phyloP scores from a whole-genome alignment of 768 basidiomycete genomes.

The Lactarius hengduanensis region DNA sequence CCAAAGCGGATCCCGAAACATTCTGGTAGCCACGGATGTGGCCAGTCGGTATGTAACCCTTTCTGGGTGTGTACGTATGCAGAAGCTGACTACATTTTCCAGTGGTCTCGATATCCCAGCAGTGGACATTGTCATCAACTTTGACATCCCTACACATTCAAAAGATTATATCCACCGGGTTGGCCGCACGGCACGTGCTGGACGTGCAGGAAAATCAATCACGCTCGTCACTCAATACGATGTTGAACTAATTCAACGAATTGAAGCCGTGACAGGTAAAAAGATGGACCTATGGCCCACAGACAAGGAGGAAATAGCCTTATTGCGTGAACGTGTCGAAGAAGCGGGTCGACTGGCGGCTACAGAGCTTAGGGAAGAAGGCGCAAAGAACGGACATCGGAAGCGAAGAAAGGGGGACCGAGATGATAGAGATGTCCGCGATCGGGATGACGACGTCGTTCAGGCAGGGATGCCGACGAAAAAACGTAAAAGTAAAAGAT shows the following conservation, averaged over 20 bases:
- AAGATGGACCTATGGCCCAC: conserved; percentile 88
- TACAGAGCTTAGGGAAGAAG: conserved; percentile 79
- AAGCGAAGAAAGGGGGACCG: conserved; percentile 50
- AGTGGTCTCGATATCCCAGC: conserved; percentile 95
- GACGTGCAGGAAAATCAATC: conserved; percentile 94
- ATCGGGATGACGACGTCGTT: conserved; percentile 89
- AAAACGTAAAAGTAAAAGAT: conserved; percentile 55
- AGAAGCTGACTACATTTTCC: conserved; percentile 5
- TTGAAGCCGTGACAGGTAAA: conserved; percentile 89
- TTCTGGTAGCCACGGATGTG: conserved; percentile 95
- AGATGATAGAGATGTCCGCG: conserved; percentile 67
- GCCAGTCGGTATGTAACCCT: conserved; percentile 70
- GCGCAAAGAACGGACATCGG: conserved; percentile 46
- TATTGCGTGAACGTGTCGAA: conserved; percentile 84
- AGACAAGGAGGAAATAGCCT: conserved; percentile 83
- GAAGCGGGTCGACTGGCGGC: conserved; percentile 79
- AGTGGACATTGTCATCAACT: conserved; percentile 97
- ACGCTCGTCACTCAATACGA: conserved; percentile 99
- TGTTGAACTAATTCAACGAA: conserved; percentile 92
- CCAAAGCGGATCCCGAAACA: conserved; percentile 86
- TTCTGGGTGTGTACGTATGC: background rate
- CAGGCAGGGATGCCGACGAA: conserved; percentile 83
- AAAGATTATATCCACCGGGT: conserved; percentile 99
- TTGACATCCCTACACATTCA: conserved; percentile 95
- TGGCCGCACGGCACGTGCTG: conserved; percentile 95